Base-by-base conservation (phyloP, 352 stramenopile species). In the Phytophthora boehmeriae region DNA sequence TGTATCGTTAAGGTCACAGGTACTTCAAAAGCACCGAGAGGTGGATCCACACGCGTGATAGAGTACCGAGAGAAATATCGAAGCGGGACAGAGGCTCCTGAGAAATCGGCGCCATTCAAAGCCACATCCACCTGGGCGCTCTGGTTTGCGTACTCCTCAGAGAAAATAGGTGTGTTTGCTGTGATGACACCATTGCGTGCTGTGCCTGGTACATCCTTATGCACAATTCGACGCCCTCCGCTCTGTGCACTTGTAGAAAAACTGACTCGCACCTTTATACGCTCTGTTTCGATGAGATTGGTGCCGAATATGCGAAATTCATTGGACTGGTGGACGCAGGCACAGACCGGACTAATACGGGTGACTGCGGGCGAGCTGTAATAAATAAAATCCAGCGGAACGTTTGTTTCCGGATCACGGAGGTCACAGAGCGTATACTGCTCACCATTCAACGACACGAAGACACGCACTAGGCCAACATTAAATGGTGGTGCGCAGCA, bases 341-440 rank as follows among this genome's bases (percentile, higher is more conserved):
- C 73, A 44, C 76, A 92, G 4, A 88, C 41, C 1, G 85, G 85
- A 57, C 81, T 88, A 23, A 92, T 74, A 0, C 56, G 64, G 0
- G 58, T 72, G 16, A 92, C 68, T 2, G 67, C 73, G 8, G 85
- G 85, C 16, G 74, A 86, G 48, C 68, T 84, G 68, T 91, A 94
- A 54, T 80, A 94, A 11, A 94, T 76, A 48, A 92, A 94, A 16
- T 89, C 74, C 44, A 83, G 66, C 5, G 57, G 60, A 2, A 38
- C 47, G 25, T 68, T 72, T 0, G 72, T 77, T 34, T 87, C 73
- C 1, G 69, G 71, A 22, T 92, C 83, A 17, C 71, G 44, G 41
- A 94, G 85, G 8, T 68, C 63, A 43, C 85, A 94, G 19, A 86
- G 75, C 0, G 76, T 86, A 60, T 92, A 94, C 68, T 94, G 85